Conservation (phyloP, 768 basidiomycete species). For the Cystobasidium onofrii region DNA sequence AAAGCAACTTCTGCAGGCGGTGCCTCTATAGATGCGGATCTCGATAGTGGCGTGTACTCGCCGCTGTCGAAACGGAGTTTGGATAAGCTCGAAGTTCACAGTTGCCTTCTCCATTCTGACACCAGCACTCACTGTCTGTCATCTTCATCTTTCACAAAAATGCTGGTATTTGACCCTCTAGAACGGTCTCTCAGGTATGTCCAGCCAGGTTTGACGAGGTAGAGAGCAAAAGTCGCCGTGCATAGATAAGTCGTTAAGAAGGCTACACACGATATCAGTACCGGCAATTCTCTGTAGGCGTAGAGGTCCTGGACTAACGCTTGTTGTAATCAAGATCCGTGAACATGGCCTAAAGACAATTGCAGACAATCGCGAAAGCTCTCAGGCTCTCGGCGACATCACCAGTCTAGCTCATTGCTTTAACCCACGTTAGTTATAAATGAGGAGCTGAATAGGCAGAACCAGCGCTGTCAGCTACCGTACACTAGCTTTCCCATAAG, state of each 20-base stretch:
- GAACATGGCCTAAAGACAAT: constrained; percentile 84
- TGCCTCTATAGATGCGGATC: background rate
- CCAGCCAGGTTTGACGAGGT: constrained; percentile 50
- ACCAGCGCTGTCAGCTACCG: background rate
- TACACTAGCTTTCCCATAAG: background rate
- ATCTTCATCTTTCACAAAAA: background rate
- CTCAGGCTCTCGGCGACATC: no score
- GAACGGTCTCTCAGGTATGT: background rate
- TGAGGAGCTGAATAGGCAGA: background rate
- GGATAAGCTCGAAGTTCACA: background rate
- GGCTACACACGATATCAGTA: constrained; percentile 32
- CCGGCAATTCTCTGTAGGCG: no score
- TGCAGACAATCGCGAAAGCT: constrained; percentile 48
- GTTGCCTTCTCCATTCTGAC: no score
- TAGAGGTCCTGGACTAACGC: background rate
- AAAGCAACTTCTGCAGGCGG: background rate
- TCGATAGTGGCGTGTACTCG: background rate
- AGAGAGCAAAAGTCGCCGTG: constrained; percentile 77
- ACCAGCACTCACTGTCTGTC: background rate
- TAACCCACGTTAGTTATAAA: constrained; percentile 32
- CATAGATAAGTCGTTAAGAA: constrained; percentile 72
- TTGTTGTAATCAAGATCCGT: constrained; percentile 49
- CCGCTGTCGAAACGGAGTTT: background rate
- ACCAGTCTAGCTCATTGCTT: background rate
- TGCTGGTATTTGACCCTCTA: background rate